Evolutionary conservation across 768 basidiomycete species (phyloP).

Genomic region (Tylopilus cervinicoccineus): DNA sequence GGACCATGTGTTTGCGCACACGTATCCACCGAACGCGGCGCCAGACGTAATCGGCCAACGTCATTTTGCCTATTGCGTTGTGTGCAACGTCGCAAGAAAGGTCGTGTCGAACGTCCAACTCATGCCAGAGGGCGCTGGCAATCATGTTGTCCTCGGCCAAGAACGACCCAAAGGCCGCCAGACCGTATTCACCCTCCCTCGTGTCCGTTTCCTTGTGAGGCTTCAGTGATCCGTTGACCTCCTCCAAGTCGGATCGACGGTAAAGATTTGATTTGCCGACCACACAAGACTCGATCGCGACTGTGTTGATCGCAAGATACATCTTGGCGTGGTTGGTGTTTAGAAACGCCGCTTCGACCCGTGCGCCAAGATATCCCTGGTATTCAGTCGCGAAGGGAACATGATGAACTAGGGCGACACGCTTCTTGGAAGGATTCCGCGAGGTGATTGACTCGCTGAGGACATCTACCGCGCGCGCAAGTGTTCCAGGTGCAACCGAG

Average conservation of each 20-base stretch:
- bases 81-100: constrained; percentile 87
- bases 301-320: constrained; percentile 91
- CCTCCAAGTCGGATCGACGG: constrained; percentile 82
- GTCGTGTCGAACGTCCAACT: constrained; percentile 82
- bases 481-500: constrained; percentile 67
- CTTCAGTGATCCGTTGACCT: constrained; percentile 62
- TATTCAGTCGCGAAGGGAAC: constrained; percentile 84
- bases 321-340: constrained; percentile 98
- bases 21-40: constrained; percentile 95
- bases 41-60: constrained; percentile 78
- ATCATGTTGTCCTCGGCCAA: constrained; percentile 99
- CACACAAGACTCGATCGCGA: constrained; percentile 90
- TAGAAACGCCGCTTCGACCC: constrained; percentile 89
- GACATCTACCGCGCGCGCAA: constrained; percentile 82
- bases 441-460: constrained; percentile 46
- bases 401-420: constrained; percentile 89
- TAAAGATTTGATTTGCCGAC: constrained; percentile 96
- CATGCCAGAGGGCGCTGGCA: constrained; percentile 88
- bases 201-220: constrained; percentile 32
- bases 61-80: constrained; percentile 88
- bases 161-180: constrained; percentile 81
- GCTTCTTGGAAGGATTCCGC: constrained; percentile 32
- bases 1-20: constrained; percentile 91
- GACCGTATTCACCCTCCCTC: constrained; percentile 40
- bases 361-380: constrained; percentile 68